These are phyloP conservation scores for Aspergillus sp. DNA, from an alignment of 2,329 filamentous ascomycete species.

Conservation along the genomic window DNA sequence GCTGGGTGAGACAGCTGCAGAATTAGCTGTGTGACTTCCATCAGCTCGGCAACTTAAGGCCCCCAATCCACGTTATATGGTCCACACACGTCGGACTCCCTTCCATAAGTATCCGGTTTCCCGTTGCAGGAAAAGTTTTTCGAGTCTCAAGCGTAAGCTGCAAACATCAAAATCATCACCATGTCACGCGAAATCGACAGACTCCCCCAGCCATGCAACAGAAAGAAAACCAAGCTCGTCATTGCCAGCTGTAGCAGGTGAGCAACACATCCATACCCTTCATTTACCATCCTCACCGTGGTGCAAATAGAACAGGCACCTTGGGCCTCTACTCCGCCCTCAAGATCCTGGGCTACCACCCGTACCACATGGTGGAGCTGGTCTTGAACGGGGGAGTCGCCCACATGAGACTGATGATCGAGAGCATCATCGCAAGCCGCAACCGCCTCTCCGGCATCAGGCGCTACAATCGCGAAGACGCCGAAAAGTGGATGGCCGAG, in stretches of 20 bases:
- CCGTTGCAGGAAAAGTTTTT: too few relatives aligned
- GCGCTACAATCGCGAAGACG: neutral
- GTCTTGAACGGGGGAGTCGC: neutral
- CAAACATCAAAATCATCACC: neutral
- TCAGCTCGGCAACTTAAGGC: too few relatives aligned
- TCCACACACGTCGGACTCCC: too few relatives aligned
- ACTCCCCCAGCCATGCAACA: neutral
- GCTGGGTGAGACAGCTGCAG: too few relatives aligned
- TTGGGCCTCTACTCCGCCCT: neutral
- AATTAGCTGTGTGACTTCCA: too few relatives aligned
- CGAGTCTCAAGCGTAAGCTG: too few relatives aligned
- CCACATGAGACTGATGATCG: neutral
- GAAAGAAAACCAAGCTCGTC: neutral
- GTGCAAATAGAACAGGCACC: neutral
- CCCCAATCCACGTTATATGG: too few relatives aligned
- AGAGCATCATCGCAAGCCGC: neutral
- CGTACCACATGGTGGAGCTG: neutral
- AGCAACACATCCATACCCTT: too few relatives aligned
- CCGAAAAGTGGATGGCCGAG: neutral
- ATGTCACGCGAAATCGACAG: constrained; percentile 1
- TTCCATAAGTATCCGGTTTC: too few relatives aligned
- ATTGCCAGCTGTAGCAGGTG: too few relatives aligned
- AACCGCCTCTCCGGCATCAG: neutral
- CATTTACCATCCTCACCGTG: too few relatives aligned
- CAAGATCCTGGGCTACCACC: neutral